phyloP scores from a whole-genome alignment of 805 yeast species.

The Komagataella pseudopastoris region DNA sequence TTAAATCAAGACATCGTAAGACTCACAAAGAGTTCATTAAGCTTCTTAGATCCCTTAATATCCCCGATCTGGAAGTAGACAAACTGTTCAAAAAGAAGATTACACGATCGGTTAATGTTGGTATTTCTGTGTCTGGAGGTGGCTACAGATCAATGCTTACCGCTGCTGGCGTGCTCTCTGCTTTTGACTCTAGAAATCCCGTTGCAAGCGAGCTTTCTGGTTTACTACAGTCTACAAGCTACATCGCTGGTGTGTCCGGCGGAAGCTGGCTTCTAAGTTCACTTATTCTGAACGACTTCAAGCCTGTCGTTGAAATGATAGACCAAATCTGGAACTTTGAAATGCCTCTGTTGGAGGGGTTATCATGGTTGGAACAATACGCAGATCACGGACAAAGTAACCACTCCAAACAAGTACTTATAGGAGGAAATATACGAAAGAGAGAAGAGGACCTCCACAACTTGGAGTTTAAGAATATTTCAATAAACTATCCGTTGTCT shows the following conservation, averaged over 20 bases:
- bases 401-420: slow-evolving; percentile 4
- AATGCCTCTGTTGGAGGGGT: slow-evolving; percentile 38
- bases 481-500: neutral
- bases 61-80: neutral
- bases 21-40: neutral
- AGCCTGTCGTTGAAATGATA: slow-evolving; percentile 14
- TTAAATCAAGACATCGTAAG: neutral
- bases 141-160: slow-evolving; percentile 47
- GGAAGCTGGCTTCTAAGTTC: slow-evolving; percentile 61
- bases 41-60: neutral
- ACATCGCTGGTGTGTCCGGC: slow-evolving; percentile 57
- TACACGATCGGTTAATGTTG: neutral
- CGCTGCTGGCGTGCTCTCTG: slow-evolving; percentile 42
- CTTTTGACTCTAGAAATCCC: slow-evolving; percentile 32
- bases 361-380: slow-evolving; percentile 33
- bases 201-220: slow-evolving; percentile 31
- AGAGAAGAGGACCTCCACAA: neutral
- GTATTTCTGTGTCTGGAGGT: slow-evolving; percentile 33
- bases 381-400: neutral
- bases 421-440: neutral
- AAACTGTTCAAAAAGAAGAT: neutral
- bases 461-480: neutral
- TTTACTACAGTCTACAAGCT: slow-evolving; percentile 36
- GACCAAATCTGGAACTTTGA: slow-evolving; percentile 25
- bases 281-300: slow-evolving; percentile 23